phyloP scores from a whole-genome alignment of 805 yeast genomes.

The Teunomyces aglyptinius region DNA sequence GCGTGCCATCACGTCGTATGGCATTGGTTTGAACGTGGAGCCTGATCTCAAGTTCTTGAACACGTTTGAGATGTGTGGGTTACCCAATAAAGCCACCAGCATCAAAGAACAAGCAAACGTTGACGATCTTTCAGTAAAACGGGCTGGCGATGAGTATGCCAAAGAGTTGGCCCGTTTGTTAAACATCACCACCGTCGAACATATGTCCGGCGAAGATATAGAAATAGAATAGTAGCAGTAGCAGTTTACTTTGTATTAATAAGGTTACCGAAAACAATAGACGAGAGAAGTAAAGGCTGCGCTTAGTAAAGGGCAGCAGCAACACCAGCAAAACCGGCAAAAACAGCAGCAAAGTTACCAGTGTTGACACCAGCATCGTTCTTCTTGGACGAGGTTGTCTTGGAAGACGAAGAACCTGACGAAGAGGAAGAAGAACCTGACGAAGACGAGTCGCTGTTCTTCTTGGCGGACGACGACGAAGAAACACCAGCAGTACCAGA shows the following conservation, averaged over 20 bases:
- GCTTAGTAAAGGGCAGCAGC: conserved; percentile 36
- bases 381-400: conserved; percentile 18
- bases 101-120: conserved; percentile 19
- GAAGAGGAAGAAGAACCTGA: conserved; percentile 27
- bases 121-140: conserved; percentile 10
- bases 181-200: conserved; percentile 33
- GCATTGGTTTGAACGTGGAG: conserved; percentile 74
- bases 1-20: conserved; percentile 84
- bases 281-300: not conserved
- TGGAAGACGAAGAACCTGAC: conserved; percentile 15
- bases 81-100: conserved; percentile 50
- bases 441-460: conserved; percentile 22
- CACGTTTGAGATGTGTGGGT: conserved; percentile 80
- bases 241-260: not conserved
- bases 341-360: conserved; percentile 25
- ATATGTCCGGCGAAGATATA: conserved; percentile 31
- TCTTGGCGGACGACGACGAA: conserved; percentile 44
- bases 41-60: conserved; percentile 76
- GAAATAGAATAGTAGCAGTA: conserved; percentile 3
- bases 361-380: conserved; percentile 24
- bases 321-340: conserved; percentile 35
- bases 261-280: conserved; percentile 1
- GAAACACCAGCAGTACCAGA: conserved; percentile 54
- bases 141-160: conserved; percentile 33
- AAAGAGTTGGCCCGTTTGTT: conserved; percentile 36